Percentiles rank a stretch among this genome's conserved stretches.
Evolutionary conservation across 139 green algal genomes (phyloP).

Genomic region (Protoeuglena noctilucae): DNA sequence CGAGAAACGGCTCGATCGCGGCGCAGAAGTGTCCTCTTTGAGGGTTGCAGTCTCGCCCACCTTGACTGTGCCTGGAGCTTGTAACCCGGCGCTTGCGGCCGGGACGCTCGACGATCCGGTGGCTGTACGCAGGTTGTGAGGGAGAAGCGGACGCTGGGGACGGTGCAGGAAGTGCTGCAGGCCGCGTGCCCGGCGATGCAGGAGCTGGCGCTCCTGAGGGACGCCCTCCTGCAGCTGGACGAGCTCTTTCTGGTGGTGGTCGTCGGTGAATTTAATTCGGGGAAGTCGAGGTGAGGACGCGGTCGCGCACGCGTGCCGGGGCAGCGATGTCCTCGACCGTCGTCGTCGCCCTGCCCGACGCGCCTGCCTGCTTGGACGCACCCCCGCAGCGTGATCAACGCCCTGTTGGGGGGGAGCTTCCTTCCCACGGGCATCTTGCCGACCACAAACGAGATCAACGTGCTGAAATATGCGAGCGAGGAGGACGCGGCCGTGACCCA

Average conservation of each 20-base stretch:
- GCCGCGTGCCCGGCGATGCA: not conserved
- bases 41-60: too few species aligned
- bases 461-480: constrained; percentile 58
- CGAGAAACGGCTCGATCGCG: constrained; percentile 4
- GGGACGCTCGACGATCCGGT: not conserved
- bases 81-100: not conserved
- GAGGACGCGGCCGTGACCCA: not conserved
- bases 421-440: constrained; percentile 84
- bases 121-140: not conserved
- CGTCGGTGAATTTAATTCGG: constrained; percentile 91
- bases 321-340: constrained; percentile 71
- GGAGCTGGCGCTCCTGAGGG: constrained; percentile 17
- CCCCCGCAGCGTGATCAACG: constrained; percentile 19
- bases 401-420: constrained; percentile 26
- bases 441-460: constrained; percentile 95
- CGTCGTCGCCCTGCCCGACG: constrained; percentile 80
- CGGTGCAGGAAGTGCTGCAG: not conserved
- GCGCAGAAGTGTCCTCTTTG: too few species aligned
- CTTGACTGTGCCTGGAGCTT: too few species aligned
- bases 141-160: not conserved
- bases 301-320: not conserved
- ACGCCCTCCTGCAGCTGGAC: constrained; percentile 53
- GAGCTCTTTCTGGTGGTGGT: constrained; percentile 89
- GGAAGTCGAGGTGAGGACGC: constrained; percentile 9
- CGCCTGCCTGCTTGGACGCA: too few species aligned